Evolutionary conservation across 2,329 filamentous ascomycete genomes (phyloP).

Genomic region (Escovopsis sp.): DNA sequence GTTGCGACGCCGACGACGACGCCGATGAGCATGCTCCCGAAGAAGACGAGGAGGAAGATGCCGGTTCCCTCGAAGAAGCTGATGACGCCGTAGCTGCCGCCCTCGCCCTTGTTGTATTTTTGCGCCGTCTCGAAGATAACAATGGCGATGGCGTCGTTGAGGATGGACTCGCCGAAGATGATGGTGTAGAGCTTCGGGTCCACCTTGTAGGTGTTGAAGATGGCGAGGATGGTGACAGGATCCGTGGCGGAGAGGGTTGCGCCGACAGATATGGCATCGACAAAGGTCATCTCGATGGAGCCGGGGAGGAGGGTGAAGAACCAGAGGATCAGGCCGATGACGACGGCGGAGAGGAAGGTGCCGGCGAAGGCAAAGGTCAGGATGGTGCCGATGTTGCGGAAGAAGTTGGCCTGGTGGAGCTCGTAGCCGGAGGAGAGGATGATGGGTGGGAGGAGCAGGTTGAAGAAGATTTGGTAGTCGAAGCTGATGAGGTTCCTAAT

Average conservation of each 20-base stretch:
- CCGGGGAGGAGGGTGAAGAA: constrained; percentile 79
- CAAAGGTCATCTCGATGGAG: constrained; percentile 72
- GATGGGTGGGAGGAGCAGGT: constrained; percentile 93
- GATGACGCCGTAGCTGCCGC: constrained; percentile 58
- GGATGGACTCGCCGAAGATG: constrained; percentile 95
- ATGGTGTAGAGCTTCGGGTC: constrained; percentile 97
- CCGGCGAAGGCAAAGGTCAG: constrained; percentile 95
- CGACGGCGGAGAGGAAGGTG: constrained; percentile 93
- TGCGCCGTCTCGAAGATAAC: constrained; percentile 97
- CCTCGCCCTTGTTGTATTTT: constrained; percentile 66
- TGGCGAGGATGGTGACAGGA: constrained; percentile 92
- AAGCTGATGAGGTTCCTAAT: constrained; percentile 89
- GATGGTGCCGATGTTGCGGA: constrained; percentile 93
- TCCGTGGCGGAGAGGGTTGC: constrained; percentile 94
- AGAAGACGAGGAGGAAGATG: constrained; percentile 92
- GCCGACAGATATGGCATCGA: constrained; percentile 92
- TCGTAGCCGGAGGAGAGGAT: constrained; percentile 96
- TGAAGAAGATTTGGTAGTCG: constrained; percentile 99
- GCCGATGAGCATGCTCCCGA: constrained; percentile 82
- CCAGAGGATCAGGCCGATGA: constrained; percentile 77
- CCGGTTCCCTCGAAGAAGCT: constrained; percentile 85
- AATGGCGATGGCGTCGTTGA: constrained; percentile 97
- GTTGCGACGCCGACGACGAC: constrained; percentile 75
- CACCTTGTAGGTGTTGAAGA: constrained; percentile 99
- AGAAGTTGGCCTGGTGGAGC: constrained; percentile 96